Conservation (phyloP, 192 early-diverging fungal species). For the Entomortierella beljakovae region DNA sequence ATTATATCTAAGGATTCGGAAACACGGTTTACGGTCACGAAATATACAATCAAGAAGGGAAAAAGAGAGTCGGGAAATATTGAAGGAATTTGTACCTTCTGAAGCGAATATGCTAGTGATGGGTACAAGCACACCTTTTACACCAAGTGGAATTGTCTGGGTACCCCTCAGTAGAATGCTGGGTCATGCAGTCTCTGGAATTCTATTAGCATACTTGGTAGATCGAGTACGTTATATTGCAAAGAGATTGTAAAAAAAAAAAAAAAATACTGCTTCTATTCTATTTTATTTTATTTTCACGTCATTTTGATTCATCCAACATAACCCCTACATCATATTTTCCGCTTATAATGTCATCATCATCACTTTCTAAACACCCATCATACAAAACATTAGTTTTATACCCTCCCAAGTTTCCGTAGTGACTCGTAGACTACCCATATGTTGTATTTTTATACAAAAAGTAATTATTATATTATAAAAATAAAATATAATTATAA, state of each 20-base stretch:
- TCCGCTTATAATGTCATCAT: too few relatives aligned
- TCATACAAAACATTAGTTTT: too few relatives aligned
- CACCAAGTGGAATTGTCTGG: conserved; percentile 30
- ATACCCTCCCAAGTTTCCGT: too few relatives aligned
- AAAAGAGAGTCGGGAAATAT: conserved; percentile 3
- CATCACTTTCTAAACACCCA: too few relatives aligned
- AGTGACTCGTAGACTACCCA: too few relatives aligned
- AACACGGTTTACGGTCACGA: conserved; percentile 16
- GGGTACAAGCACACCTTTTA: conserved; percentile 12
- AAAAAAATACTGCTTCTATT: too few relatives aligned
- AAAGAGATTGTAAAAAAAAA: conserved; percentile 14
- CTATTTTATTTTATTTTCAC: too few relatives aligned
- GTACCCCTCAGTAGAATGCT: conserved; percentile 20
- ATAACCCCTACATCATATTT: too few relatives aligned
- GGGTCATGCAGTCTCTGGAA: conserved; percentile 21
- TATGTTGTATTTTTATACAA: too few relatives aligned
- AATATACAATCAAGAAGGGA: neutral
- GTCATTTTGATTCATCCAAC: too few relatives aligned
- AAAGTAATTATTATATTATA: too few relatives aligned
- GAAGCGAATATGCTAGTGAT: conserved; percentile 1
- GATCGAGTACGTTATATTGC: conserved; percentile 9
- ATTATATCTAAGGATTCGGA: conserved; percentile 29
- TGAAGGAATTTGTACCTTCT: conserved; percentile 10
- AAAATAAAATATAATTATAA: too few relatives aligned
- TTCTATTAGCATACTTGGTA: conserved; percentile 19